Conservation (phyloP, 2,329 filamentous ascomycete genomes). For the Cytospora piceicola region DNA sequence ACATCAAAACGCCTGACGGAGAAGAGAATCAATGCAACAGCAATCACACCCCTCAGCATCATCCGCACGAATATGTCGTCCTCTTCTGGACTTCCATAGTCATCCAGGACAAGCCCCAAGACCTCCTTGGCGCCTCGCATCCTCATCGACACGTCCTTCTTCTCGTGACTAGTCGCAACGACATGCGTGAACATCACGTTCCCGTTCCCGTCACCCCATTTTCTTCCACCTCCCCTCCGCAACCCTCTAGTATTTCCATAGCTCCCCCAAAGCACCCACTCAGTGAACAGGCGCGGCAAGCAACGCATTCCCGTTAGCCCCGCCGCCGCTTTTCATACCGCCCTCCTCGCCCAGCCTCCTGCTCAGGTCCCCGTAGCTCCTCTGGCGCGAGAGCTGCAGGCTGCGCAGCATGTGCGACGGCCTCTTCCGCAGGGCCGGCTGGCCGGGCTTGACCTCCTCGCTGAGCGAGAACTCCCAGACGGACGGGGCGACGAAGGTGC, state of each 20-base stretch:
- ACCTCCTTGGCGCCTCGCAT: slow-evolving; percentile 19
- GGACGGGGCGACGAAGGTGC: slow-evolving; percentile 27
- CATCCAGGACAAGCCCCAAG: slow-evolving; percentile 11
- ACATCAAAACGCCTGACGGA: slow-evolving; percentile 24
- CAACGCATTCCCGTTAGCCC: slow-evolving; percentile 15
- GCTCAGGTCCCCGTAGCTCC: slow-evolving; percentile 30
- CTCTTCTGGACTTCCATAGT: neutral
- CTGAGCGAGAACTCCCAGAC: slow-evolving; percentile 30
- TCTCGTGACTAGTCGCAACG: slow-evolving; percentile 4
- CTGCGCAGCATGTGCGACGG: slow-evolving; percentile 31
- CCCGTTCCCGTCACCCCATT: neutral
- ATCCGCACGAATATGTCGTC: slow-evolving; percentile 29
- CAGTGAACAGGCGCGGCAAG: slow-evolving; percentile 29
- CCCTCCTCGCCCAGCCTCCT: slow-evolving; percentile 25
- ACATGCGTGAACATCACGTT: slow-evolving; percentile 13
- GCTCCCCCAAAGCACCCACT: slow-evolving; percentile 7
- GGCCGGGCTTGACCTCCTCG: slow-evolving; percentile 29
- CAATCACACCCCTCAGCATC: slow-evolving; percentile 20
- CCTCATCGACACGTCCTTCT: slow-evolving; percentile 1
- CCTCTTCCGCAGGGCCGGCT: slow-evolving; percentile 28
- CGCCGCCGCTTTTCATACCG: slow-evolving; percentile 21
- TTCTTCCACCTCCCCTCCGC: neutral
- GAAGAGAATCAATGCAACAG: slow-evolving; percentile 18
- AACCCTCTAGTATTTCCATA: neutral
- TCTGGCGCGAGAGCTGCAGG: slow-evolving; percentile 28